Base-by-base conservation (phyloP, 768 basidiomycete genomes). In the Lentinula guzmanii region DNA sequence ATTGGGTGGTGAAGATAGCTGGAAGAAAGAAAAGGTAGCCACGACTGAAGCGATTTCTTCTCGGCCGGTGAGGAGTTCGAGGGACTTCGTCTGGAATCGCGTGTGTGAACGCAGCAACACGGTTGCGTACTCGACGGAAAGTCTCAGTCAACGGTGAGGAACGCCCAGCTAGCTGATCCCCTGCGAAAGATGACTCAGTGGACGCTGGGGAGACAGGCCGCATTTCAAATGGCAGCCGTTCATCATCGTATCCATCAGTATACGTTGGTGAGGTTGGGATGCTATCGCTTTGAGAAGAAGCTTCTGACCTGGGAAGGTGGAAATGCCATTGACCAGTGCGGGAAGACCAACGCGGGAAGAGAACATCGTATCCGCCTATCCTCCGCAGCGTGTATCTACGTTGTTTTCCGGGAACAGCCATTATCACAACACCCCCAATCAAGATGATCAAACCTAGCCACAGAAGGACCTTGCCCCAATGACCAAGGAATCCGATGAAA, bases 401-500 rank as follows among this genome's bases (percentile, higher is more conserved):
- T 65, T 86, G 82, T 69, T 82, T 85, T 64, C 70, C 70, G 46
- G 84, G 85, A 63, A 83, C 73, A 2, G 73, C 74, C 52, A 83
- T 73, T 65, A 86, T 82, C 52, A 87, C 71, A 50, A 87, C 71
- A 21, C 93, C 93, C 50, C 86, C 70, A 42, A 96, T 72, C 34
- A 96, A 79, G 64, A 96, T 73, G 24, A 83, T 71, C 61, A 91
- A 71, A 1, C 92, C 93, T 21, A 94, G 63, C 86, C 90, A 93
- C 90, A 98, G 91, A 64, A 97, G 72, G 43, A 70, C 77, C 70
- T 92, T 95, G 61, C 96, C 96, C 87, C 93, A 95, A 24, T 82
- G 81, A 43, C 85, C 91, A 58, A 98, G 81, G 79, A 98, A 98
- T 48, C 86, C 85, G 69, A 98, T 94, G 76, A 98, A 97, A n/a